phyloP scores from a whole-genome alignment of 768 basidiomycete species.

The Antrodiella citrinella region DNA sequence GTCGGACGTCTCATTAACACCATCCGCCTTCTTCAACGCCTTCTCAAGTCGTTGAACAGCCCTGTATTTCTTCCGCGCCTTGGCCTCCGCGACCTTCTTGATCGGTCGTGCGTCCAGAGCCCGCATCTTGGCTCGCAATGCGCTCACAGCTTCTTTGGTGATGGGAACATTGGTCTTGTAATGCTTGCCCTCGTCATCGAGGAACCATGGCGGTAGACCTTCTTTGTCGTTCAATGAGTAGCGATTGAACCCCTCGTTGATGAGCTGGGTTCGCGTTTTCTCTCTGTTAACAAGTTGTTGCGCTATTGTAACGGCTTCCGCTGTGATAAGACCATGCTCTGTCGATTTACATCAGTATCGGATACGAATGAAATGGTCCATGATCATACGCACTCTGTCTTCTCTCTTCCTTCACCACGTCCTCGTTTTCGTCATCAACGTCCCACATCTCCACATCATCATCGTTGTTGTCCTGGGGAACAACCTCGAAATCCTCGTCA shows the following conservation, averaged over 20 bases:
- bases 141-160: constrained; percentile 88
- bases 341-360: background rate
- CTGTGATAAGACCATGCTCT: constrained; percentile 81
- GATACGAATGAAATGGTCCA: background rate
- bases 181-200: constrained; percentile 90
- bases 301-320: constrained; percentile 87
- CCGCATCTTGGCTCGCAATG: constrained; percentile 82
- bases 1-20: constrained; percentile 79
- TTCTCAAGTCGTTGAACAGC: constrained; percentile 81
- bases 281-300: constrained; percentile 86
- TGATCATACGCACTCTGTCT: constrained; percentile 51
- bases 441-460: constrained; percentile 72
- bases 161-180: constrained; percentile 95
- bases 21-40: constrained; percentile 94
- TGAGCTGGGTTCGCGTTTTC: constrained; percentile 78
- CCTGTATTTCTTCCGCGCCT: constrained; percentile 92
- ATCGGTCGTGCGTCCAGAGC: constrained; percentile 95
- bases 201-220: constrained; percentile 89
- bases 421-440: constrained; percentile 67
- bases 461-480: constrained; percentile 50
- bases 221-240: constrained; percentile 91
- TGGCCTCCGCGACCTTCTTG: constrained; percentile 98
- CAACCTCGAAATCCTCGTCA: constrained; percentile 67
- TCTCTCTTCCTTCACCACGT: constrained; percentile 54
- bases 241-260: constrained; percentile 94